Percentiles rank a stretch among this genome's conserved stretches.
Conservation (phyloP, 108 stramenopile genomes). For the Cyclotella choctawhatcheeana region DNA sequence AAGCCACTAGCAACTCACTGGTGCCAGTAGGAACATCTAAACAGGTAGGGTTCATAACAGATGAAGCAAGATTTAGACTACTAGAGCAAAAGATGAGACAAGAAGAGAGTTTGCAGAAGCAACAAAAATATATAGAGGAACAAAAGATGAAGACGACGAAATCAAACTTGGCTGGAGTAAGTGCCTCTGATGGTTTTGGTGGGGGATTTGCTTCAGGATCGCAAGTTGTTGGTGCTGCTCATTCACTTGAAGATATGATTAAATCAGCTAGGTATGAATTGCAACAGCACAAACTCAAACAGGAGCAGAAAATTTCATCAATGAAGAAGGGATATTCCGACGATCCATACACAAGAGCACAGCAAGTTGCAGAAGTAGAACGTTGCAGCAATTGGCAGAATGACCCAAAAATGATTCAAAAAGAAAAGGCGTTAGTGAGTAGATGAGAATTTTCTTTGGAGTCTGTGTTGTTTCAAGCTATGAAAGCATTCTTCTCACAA, state of each 20-base stretch:
- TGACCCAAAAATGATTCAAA: constrained; percentile 40
- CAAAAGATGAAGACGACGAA: constrained; percentile 31
- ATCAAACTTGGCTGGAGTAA: constrained; percentile 44
- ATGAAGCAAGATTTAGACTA: constrained; percentile 33
- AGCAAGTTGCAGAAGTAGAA: constrained; percentile 34
- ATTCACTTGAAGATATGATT: constrained; percentile 54
- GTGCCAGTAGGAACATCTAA: constrained; percentile 50
- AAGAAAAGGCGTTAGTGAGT: constrained; percentile 44
- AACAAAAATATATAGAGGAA: constrained; percentile 27
- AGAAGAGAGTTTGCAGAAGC: constrained; percentile 28
- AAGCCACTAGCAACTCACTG: constrained; percentile 14
- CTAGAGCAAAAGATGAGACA: constrained; percentile 39
- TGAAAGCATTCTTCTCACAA: no score
- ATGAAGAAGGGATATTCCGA: constrained; percentile 47
- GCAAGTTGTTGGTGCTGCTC: constrained; percentile 49
- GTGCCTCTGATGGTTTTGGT: constrained; percentile 46
- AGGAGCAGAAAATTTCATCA: constrained; percentile 17
- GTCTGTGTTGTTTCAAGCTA: no score
- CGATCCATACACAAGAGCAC: constrained; percentile 34
- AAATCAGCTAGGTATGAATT: constrained; percentile 44
- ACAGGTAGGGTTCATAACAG: constrained; percentile 49
- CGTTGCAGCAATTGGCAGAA: constrained; percentile 24
- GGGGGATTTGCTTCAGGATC: constrained; percentile 19
- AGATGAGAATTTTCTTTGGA: no score
- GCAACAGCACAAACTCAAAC: constrained; percentile 38